phyloP scores from a whole-genome alignment of 768 basidiomycete genomes.

The Phanerodontia chrysosporium region DNA sequence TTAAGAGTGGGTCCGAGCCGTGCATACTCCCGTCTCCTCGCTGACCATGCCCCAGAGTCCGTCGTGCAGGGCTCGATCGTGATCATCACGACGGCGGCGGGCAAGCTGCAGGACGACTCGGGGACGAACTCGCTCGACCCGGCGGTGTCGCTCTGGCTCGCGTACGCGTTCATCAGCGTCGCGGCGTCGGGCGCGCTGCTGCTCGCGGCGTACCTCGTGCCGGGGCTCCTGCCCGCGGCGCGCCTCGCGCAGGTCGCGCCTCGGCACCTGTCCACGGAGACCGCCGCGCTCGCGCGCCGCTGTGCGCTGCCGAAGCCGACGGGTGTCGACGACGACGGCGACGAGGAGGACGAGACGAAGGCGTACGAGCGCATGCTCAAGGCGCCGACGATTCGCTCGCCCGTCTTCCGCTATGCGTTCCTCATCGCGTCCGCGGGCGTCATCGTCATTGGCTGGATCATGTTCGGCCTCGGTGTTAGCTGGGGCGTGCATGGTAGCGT shows the following conservation, averaged over 20 bases:
- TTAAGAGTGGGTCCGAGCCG: conserved; percentile 30
- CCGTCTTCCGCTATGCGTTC: conserved; percentile 19
- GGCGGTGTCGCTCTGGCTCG: conserved; percentile 36
- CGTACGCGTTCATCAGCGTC: conserved; percentile 34
- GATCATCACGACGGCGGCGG: conserved; percentile 39
- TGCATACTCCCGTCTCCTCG: neutral
- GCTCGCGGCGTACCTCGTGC: conserved; percentile 23
- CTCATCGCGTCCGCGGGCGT: conserved; percentile 21
- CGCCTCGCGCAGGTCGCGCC: conserved; percentile 35
- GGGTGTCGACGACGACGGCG: conserved; percentile 19
- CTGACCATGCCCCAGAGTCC: conserved; percentile 27
- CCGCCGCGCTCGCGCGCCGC: conserved; percentile 24
- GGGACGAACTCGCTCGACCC: conserved; percentile 31
- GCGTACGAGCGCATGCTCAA: conserved; percentile 30
- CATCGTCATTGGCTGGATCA: conserved; percentile 36
- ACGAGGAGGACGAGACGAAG: conserved; percentile 15
- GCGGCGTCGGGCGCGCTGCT: conserved; percentile 31
- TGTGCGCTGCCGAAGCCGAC: conserved; percentile 13
- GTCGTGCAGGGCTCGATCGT: conserved; percentile 39
- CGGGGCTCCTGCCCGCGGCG: conserved; percentile 33
- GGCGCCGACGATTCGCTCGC: conserved; percentile 18
- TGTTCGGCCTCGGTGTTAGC: conserved; percentile 38
- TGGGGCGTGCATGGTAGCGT: conserved; percentile 40
- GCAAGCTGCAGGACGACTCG: conserved; percentile 36
- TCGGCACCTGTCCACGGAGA: conserved; percentile 24